Evolutionary conservation across 1,284 basidiomycete genomes (phyloP).

Genomic region (Pseudozyma sp.): DNA sequence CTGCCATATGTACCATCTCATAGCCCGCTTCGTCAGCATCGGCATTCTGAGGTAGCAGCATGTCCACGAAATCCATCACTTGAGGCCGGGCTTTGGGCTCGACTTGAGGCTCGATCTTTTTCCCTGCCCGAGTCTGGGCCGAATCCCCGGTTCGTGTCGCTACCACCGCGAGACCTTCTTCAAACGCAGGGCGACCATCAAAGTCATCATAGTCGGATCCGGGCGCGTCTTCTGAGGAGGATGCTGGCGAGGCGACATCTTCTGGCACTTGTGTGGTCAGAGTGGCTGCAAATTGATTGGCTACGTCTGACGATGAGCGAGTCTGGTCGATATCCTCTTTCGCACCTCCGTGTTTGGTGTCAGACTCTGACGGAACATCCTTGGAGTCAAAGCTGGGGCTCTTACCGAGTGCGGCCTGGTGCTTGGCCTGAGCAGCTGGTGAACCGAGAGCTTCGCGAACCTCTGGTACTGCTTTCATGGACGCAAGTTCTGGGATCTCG

Average conservation of each 20-base stretch:
- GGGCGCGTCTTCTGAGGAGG: constrained; percentile 34
- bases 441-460: constrained; percentile 5
- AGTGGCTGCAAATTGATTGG: not conserved
- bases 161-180: not conserved
- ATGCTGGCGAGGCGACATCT: constrained; percentile 33
- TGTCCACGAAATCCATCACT: not conserved
- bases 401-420: not conserved
- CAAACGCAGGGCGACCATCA: not conserved
- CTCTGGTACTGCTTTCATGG: constrained; percentile 3
- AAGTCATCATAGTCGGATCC: constrained; percentile 38
- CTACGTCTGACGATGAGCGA: not conserved
- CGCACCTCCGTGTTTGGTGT: not conserved
- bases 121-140: too few relatives aligned
- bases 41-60: not conserved
- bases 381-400: not conserved
- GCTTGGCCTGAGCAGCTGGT: constrained; percentile 1
- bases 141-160: not conserved
- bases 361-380: not conserved
- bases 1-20: not conserved
- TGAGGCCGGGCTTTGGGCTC: not conserved
- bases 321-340: not conserved
- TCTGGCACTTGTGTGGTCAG: not conserved
- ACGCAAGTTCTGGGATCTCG: constrained; percentile 10
- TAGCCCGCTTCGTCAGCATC: not conserved
- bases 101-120: not conserved